Evolutionary conservation across 306 rosid species (phyloP), one percentile per base, ranked within the genome.

Genomic region (Prunus mume): DNA sequence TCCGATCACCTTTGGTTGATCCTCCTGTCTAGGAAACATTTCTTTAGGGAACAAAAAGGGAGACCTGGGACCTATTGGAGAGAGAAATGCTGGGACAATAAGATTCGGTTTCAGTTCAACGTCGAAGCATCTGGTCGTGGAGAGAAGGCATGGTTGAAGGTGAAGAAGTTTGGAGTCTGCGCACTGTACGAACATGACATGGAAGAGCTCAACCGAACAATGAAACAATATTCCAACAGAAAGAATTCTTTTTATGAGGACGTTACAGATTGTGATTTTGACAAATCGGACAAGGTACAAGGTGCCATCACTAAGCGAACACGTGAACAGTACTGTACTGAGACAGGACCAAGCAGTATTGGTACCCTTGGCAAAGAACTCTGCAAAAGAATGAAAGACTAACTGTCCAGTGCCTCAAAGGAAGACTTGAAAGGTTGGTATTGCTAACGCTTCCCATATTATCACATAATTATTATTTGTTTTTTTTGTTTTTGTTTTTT

Each of bases 1-100:
- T 70, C 49, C 18, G 63, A 70, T 70, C 74, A 70, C 27, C 60
- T 70, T 70, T 70, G 28, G n/a, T 5, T 52, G 27, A 9, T 15
- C 5, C 52, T 18, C 19, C 1, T 19, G 8, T 6, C 58, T 54
- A 1, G 58, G 13, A 0, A 6, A 54, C 1, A 0, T 0, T 30
- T 0, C 1, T 30, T 30, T 30, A 0, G 0, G 0, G 32, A 3
- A 30, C 24, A 1, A 27, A 27, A 2, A 2, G 28, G 28, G 28
- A 27, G 28, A 27, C 3, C 3, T 52, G 9, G 0, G n/a, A 15
- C 10, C 11, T 15, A 52, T 18, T 1, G 20, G 19, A 0, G 58
- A 11, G 24, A 18, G 2, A 3, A 30, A 30, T 30, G 34, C 71
- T 5, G 3, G 0, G 34, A 32, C 4, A 1, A 20, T 43, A 3